Base-by-base conservation (phyloP, 176 grass and related monocot species). In the Phragmites australis region DNA sequence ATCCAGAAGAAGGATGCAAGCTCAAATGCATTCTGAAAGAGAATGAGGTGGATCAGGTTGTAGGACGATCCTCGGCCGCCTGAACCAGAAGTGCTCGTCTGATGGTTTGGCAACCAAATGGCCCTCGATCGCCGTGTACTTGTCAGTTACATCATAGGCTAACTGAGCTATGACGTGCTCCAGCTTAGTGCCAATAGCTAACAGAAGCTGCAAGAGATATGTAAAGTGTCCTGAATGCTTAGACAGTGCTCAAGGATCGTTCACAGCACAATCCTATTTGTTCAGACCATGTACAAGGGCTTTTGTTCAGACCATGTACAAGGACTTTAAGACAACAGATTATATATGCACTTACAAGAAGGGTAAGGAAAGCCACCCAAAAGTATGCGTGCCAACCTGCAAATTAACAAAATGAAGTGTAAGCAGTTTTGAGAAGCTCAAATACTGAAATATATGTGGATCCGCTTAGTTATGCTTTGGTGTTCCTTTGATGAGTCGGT, bases 301-400 rank as follows among this genome's bases (percentile, higher is more conserved):
- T 48, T 15, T 13, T 72, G 65, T 26, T 68, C 64, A n/a, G 29
- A 53, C 18, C 34, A 25, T 56, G 9, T 53, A 53, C 19, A 72
- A 52, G 27, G 29, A 60, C 41, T 48, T 15, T 13, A 29, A 56
- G 26, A 17, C 15, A 49, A 23, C 18, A 69, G 2, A 23, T 59
- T 26, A 49, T 34, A 13, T 53, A 59, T 61, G 42, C 61, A 93
- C 96, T 91, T 91, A 99, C 92, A 74, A 93, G 22, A 19, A 99
- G 75, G 54, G 96, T 92, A 84, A 95, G 13, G 64, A 95, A 99
- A 46, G 92, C 74, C 9, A 99, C 91, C 96, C 96, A 99, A 87
- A 94, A 99, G 81, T 99, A 99, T 9, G 67, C 75, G 78, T 99
- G 92, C 96, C 90, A 99, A 79, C 96, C 96, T 99, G 86, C 90